phyloP scores from a whole-genome alignment of 106 monocot species.

The Phalaenopsis aphrodite region DNA sequence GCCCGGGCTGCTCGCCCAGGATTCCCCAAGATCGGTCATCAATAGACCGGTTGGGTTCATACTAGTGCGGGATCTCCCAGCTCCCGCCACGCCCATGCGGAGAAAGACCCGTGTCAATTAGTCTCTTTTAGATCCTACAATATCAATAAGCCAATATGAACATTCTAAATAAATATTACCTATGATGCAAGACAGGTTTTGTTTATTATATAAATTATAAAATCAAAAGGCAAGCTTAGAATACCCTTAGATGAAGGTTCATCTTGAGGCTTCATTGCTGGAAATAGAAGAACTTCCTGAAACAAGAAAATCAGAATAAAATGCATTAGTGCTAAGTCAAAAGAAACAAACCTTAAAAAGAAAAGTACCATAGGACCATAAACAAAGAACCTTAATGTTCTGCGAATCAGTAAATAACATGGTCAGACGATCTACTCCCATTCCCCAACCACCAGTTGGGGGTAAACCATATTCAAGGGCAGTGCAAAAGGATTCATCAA shows the following conservation, averaged over 20 bases:
- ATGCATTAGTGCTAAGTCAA: background rate
- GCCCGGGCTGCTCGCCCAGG: too few species aligned
- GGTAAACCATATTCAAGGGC: constrained; percentile 95
- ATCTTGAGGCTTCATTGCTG: constrained; percentile 93
- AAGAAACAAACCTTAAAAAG: background rate
- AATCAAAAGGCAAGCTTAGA: background rate
- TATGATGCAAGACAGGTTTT: background rate
- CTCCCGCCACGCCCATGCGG: too few species aligned
- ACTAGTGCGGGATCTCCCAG: too few species aligned
- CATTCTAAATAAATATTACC: background rate
- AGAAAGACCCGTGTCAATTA: too few species aligned
- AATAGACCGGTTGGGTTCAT: too few species aligned
- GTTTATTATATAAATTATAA: background rate
- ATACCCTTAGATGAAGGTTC: constrained; percentile 39
- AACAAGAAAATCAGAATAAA: background rate
- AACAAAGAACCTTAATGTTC: constrained; percentile 67
- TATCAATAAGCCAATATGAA: background rate
- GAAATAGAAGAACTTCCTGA: constrained; percentile 94
- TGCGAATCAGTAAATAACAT: constrained; percentile 95
- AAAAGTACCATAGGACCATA: background rate
- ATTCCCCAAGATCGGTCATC: too few species aligned
- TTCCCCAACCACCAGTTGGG: constrained; percentile 92
- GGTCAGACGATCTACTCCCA: constrained; percentile 81
- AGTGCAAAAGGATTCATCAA: constrained; percentile 92
- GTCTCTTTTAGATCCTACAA: too few species aligned